A percentile compares a stretch with the other conserved stretches of the same genome.
phyloP scores from a whole-genome alignment of 2,329 filamentous ascomycete species.

The Cadophora luteo-olivacea region DNA sequence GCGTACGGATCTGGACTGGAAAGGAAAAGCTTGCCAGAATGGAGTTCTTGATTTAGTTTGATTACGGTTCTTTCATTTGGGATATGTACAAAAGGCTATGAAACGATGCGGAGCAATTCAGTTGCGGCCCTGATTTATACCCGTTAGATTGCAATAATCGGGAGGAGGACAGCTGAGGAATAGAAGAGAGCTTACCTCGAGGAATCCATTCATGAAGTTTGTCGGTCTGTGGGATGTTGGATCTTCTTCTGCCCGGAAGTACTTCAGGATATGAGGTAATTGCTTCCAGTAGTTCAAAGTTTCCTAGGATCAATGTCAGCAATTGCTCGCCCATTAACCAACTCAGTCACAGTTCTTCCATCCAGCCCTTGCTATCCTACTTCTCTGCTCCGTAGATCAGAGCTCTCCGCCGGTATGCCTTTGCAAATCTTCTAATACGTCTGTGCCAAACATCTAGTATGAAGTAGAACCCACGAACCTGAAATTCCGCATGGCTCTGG shows the following conservation, averaged over 20 bases:
- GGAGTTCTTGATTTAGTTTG: conserved; percentile 28
- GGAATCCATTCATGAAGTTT: conserved; percentile 92
- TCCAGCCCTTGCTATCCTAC: not conserved
- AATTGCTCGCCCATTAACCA: not conserved
- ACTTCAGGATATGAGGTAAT: conserved; percentile 92
- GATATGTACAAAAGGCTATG: conserved; percentile 45
- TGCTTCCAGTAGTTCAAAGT: conserved; percentile 99
- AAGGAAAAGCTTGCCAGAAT: not conserved
- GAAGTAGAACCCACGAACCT: conserved; percentile 63
- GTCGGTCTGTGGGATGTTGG: conserved; percentile 77
- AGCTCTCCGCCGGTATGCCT: not conserved
- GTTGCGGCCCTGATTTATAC: conserved; percentile 41
- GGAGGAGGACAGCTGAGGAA: not conserved
- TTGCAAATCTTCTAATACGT: not conserved
- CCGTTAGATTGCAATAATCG: conserved; percentile 30
- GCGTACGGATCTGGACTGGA: conserved; percentile 37
- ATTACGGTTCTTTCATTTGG: conserved; percentile 36
- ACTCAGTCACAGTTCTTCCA: not conserved
- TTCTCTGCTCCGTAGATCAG: not conserved
- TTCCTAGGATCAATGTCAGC: conserved; percentile 64
- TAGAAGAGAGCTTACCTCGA: conserved; percentile 67
- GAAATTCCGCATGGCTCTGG: conserved; percentile 91
- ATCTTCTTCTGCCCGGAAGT: conserved; percentile 89
- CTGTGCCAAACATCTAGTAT: not conserved
- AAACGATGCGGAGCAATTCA: conserved; percentile 36